Percentiles rank a stretch among this genome's conserved stretches.
Evolutionary conservation across 148 eudicot genomes (phyloP).

Genomic region (Spergularia bocconei): DNA sequence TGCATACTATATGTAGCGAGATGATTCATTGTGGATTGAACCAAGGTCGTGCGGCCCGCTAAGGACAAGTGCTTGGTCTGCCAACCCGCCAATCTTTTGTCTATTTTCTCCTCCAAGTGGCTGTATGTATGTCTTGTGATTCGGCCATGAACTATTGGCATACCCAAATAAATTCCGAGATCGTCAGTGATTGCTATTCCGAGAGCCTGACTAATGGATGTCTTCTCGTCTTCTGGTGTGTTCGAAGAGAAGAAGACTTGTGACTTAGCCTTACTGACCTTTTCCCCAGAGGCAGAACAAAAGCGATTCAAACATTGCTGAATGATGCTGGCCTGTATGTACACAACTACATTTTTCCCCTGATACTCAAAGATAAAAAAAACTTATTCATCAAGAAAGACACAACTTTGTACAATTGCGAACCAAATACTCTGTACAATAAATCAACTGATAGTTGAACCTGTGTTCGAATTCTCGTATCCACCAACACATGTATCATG

Average conservation of each 20-base stretch:
- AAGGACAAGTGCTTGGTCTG: neutral
- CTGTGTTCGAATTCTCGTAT: too few relatives aligned
- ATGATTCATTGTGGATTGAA: neutral
- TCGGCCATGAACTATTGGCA: neutral
- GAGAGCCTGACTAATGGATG: neutral
- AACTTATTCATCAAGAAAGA: too few relatives aligned
- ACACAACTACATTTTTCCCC: neutral
- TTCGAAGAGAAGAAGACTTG: neutral
- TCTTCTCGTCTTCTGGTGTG: neutral
- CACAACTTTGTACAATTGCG: constrained; percentile 6
- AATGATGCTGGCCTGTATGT: neutral
- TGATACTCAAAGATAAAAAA: neutral
- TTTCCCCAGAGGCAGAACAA: neutral
- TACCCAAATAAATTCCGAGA: neutral
- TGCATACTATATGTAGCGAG: neutral
- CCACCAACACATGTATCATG: too few relatives aligned
- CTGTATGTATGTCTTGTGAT: neutral
- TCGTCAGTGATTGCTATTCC: neutral
- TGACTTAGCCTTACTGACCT: neutral
- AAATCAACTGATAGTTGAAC: too few relatives aligned
- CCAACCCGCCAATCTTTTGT: neutral
- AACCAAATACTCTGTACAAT: neutral
- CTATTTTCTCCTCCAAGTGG: neutral
- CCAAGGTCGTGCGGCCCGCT: neutral
- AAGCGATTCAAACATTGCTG: neutral